Evolutionary conservation across 2,329 filamentous ascomycete genomes (phyloP), one percentile per base, ranked within the genome.

Genomic region (Fusarium staphyleae): DNA sequence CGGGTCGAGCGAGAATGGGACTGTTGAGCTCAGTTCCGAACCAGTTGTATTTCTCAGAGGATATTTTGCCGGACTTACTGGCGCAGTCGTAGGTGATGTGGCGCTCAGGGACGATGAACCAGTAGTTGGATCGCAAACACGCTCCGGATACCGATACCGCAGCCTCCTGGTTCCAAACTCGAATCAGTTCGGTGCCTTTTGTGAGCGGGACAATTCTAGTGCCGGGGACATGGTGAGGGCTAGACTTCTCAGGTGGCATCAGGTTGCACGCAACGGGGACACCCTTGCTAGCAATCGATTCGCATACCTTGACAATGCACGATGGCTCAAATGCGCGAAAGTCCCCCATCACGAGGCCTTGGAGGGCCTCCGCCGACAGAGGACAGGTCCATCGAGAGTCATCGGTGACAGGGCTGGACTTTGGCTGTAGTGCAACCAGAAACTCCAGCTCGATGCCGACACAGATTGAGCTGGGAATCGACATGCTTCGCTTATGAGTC

Each of bases 401-500:
- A 22, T 39, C 24, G 41, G 16, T n/a, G 40, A 19, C 37, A 28
- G 22, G 35, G 15, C 46, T 36, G 35, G 57, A 44, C 22, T 48
- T 29, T 18, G 34, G 15, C 11, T 37, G 33, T 19, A 67, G 53
- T 24, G 62, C 59, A 32, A 66, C 57, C 41, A 70, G 52, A 30
- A 69, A 69, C 46, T 70, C 67, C 16, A 70, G 37, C 59, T 70
- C 67, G 18, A 70, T 45, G 9, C 67, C 67, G 12, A 69, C 28
- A 5, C 49, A 60, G 34, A 67, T 37, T 4, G 59, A 59, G 10
- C 40, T 8, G 13, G 46, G 49, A 13, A 28, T 29, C 16, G 24
- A 2, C 62, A 65, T 55, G 15, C 11, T 34, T 32, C 33, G 18
- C n/a, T 24, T 34, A 3, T 11, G 33, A 26, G 16, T 29, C 28